phyloP scores from a whole-genome alignment of 2,329 filamentous ascomycete genomes.

The Bretziella fagacearum region DNA sequence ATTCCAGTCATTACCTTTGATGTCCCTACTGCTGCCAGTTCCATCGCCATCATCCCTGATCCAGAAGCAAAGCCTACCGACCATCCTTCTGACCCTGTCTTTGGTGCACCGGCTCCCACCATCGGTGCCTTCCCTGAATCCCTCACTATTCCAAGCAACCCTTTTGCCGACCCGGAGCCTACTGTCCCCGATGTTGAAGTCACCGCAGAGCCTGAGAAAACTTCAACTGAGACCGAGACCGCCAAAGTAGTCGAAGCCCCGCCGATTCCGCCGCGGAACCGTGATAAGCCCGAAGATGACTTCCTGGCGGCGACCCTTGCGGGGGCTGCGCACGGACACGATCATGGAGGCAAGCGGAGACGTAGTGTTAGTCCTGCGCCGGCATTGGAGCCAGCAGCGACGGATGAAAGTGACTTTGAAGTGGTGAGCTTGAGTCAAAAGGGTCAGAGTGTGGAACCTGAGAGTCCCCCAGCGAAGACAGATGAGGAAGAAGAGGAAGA shows the following conservation, averaged over 20 bases:
- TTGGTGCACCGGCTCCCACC: neutral
- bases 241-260: neutral
- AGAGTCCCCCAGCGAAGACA: neutral
- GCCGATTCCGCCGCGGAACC: constrained; percentile 8
- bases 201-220: neutral
- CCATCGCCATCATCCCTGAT: neutral
- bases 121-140: neutral
- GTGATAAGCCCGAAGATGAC: neutral
- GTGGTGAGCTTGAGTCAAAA: constrained; percentile 2
- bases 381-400: constrained; percentile 13
- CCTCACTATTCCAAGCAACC: neutral
- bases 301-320: neutral
- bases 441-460: neutral
- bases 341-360: neutral
- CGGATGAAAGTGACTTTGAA: constrained; percentile 14
- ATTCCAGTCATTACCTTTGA: neutral
- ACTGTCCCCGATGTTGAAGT: neutral
- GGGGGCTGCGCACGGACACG: too few relatives aligned
- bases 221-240: neutral
- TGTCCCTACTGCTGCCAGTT: neutral
- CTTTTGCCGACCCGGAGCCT: neutral
- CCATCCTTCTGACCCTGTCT: too few relatives aligned
- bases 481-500: neutral
- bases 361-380: constrained; percentile 1
- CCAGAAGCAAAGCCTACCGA: neutral